Conservation (phyloP, 2,329 filamentous ascomycete genomes). For the Chaetomium sp. region DNA sequence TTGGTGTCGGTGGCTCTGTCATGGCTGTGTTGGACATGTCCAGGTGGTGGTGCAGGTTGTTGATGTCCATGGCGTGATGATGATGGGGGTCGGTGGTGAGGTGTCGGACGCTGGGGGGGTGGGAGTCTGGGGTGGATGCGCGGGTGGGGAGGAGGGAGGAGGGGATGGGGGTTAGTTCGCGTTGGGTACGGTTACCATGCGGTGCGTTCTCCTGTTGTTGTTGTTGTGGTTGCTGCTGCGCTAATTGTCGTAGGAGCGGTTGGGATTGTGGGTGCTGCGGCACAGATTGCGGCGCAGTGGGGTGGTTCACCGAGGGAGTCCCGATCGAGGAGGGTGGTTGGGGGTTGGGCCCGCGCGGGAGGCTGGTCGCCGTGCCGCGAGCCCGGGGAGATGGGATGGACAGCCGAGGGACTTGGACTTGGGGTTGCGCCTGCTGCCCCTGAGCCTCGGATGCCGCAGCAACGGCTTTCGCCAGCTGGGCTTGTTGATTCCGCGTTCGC, state of each 20-base stretch:
- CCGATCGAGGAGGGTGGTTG: not conserved
- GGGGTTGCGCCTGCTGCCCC: not conserved
- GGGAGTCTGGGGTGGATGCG: slow-evolving; percentile 11
- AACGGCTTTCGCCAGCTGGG: slow-evolving; percentile 7
- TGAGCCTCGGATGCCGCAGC: slow-evolving; percentile 1
- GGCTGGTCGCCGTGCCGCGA: not conserved
- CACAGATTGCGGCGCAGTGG: not conserved
- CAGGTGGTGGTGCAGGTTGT: not conserved
- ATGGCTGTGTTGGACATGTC: not conserved
- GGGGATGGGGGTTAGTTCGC: slow-evolving; percentile 13
- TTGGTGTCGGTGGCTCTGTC: slow-evolving; percentile 35
- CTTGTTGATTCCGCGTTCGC: slow-evolving; percentile 16
- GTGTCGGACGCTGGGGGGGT: not conserved
- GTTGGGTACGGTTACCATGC: not conserved
- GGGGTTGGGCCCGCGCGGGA: not conserved
- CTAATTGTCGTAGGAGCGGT: not conserved
- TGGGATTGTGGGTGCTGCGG: not conserved
- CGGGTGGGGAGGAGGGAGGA: slow-evolving; percentile 5
- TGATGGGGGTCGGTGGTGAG: slow-evolving; percentile 1
- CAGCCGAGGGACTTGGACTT: not conserved
- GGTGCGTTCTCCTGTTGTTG: not conserved
- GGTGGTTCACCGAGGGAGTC: too few relatives aligned
- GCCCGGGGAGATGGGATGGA: slow-evolving; percentile 7
- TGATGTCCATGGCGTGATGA: slow-evolving; percentile 3
- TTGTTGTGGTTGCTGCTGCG: not conserved